These are phyloP conservation scores for Backusella parvicylindrica DNA, from an alignment of 192 early-diverging fungal genomes.

Conservation along the genomic window DNA sequence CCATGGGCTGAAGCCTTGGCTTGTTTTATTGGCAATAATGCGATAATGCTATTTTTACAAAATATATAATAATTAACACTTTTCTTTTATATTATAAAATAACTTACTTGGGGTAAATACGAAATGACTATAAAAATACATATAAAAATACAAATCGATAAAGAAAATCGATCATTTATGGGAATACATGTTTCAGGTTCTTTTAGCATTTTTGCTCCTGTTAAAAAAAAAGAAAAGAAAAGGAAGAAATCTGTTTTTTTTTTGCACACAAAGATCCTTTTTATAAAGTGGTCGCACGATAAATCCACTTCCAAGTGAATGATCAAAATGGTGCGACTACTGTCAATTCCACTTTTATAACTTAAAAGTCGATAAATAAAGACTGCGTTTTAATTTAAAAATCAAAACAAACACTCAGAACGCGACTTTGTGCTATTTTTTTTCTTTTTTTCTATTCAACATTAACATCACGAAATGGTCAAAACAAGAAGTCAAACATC, in stretches of 20 bases:
- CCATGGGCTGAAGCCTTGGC: constrained; percentile 57
- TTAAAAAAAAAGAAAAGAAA: not conserved
- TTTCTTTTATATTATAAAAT: not conserved
- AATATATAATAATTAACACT: constrained; percentile 42
- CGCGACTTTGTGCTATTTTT: no score
- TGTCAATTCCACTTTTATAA: no score
- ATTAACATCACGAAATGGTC: no score
- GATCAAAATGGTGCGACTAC: no score
- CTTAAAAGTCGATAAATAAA: no score
- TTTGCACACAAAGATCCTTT: no score
- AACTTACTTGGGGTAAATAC: constrained; percentile 83
- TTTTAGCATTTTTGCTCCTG: not conserved
- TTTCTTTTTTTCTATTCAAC: no score
- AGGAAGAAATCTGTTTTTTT: not conserved
- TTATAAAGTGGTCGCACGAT: no score
- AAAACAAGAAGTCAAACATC: no score
- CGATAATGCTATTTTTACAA: constrained; percentile 46
- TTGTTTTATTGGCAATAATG: constrained; percentile 51
- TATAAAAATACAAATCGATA: constrained; percentile 75
- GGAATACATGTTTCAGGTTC: constrained; percentile 24
- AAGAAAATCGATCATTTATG: constrained; percentile 37
- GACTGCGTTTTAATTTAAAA: no score
- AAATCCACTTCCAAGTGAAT: no score
- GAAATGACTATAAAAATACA: constrained; percentile 79
- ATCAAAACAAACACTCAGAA: no score